Conservation (phyloP, 2,329 filamentous ascomycete genomes). For the Ascochyta rabiei region DNA sequence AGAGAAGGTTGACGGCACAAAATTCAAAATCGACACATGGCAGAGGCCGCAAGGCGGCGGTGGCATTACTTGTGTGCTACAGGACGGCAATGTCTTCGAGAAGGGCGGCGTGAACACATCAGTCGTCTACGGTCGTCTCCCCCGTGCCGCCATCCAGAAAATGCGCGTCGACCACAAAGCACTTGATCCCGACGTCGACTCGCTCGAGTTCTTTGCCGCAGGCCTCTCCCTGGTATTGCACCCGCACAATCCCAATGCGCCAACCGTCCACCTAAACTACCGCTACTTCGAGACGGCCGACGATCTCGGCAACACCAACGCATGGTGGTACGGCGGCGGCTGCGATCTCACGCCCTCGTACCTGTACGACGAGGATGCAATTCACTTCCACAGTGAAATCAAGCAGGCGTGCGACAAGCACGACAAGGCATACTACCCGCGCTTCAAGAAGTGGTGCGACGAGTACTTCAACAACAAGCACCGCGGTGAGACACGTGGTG, state of each 20-base stretch:
- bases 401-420: slow-evolving; percentile 94
- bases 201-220: slow-evolving; percentile 92
- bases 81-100: slow-evolving; percentile 96
- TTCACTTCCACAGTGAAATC: slow-evolving; percentile 93
- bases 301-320: slow-evolving; percentile 77
- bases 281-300: slow-evolving; percentile 97
- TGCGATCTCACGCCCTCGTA: slow-evolving; percentile 93
- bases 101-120: slow-evolving; percentile 96
- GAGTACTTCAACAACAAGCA: slow-evolving; percentile 97
- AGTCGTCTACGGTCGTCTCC: slow-evolving; percentile 90
- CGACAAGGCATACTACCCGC: slow-evolving; percentile 87
- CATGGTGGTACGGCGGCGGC: slow-evolving; percentile 98
- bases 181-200: slow-evolving; percentile 77
- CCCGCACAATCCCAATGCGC: slow-evolving; percentile 93
- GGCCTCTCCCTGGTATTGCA: slow-evolving; percentile 93
- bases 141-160: slow-evolving; percentile 75
- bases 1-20: slow-evolving; percentile 80
- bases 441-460: slow-evolving; percentile 98
- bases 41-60: slow-evolving; percentile 85
- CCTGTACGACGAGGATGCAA: slow-evolving; percentile 94
- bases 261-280: slow-evolving; percentile 97
- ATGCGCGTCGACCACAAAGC: slow-evolving; percentile 97
- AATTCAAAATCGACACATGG: slow-evolving; percentile 88
- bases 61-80: slow-evolving; percentile 91
- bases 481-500: slow-evolving; percentile 80